Evolutionary conservation across 352 stramenopile species (phyloP).

Genomic region (Pythium biforme): DNA sequence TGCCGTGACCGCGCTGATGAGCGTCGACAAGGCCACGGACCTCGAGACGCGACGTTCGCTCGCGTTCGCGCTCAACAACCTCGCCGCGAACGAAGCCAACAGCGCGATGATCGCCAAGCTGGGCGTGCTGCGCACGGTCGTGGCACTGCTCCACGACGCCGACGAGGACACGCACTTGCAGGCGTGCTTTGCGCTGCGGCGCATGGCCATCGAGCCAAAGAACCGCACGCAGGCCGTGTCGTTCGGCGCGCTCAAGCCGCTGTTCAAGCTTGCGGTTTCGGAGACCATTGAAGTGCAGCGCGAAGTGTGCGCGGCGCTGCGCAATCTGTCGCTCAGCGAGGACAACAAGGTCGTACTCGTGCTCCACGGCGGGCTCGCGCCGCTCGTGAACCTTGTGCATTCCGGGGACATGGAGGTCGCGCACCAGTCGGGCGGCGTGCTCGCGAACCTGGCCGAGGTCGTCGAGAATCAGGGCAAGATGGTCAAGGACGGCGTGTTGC

Average conservation of each 20-base stretch:
- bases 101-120: constrained; percentile 84
- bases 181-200: constrained; percentile 88
- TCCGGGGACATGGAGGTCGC: constrained; percentile 89
- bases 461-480: constrained; percentile 95
- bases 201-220: constrained; percentile 90
- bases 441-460: constrained; percentile 93
- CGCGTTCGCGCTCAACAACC: constrained; percentile 95
- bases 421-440: constrained; percentile 88
- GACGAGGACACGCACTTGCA: constrained; percentile 95
- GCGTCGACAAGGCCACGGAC: constrained; percentile 77
- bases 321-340: constrained; percentile 91
- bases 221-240: constrained; percentile 92
- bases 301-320: constrained; percentile 90
- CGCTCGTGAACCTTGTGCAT: constrained; percentile 89
- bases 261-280: constrained; percentile 84
- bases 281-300: constrained; percentile 92
- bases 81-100: constrained; percentile 91
- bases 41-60: constrained; percentile 91
- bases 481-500: constrained; percentile 93
- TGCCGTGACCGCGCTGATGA: constrained; percentile 87
- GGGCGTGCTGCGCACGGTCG: constrained; percentile 82
- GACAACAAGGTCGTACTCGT: constrained; percentile 93
- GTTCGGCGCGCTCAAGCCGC: constrained; percentile 86
- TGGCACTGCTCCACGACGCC: constrained; percentile 80
- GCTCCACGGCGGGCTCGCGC: constrained; percentile 72